Evolutionary conservation across 2,329 filamentous ascomycete species (phyloP).

Genomic region (Neobulgaria alba): DNA sequence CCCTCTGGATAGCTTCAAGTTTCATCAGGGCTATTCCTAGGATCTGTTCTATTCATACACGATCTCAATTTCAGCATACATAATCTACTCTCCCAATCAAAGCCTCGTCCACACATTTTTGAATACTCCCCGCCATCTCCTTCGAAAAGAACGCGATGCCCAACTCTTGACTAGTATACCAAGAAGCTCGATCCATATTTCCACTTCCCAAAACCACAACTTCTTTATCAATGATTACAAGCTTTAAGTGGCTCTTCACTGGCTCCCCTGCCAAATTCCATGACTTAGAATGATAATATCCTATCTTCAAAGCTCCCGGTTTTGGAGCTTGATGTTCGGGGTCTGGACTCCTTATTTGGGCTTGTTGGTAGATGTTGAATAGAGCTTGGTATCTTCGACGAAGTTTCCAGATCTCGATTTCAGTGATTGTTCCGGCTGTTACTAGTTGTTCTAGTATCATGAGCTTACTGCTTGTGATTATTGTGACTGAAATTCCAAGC

Average conservation of each 20-base stretch:
- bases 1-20: background rate
- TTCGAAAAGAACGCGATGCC: slow-evolving; percentile 50
- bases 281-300: slow-evolving; percentile 25
- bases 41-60: too few species aligned
- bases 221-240: slow-evolving; percentile 62
- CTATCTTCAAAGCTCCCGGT: slow-evolving; percentile 21
- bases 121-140: slow-evolving; percentile 28
- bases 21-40: background rate
- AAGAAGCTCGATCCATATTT: slow-evolving; percentile 78
- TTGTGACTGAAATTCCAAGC: slow-evolving; percentile 58
- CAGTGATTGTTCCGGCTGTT: slow-evolving; percentile 67
- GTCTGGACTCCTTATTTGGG: slow-evolving; percentile 6
- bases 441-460: slow-evolving; percentile 77
- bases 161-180: slow-evolving; percentile 80
- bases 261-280: slow-evolving; percentile 41
- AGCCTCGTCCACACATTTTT: slow-evolving; percentile 6
- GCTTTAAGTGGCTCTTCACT: slow-evolving; percentile 68
- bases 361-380: slow-evolving; percentile 13
- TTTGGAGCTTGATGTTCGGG: slow-evolving; percentile 12
- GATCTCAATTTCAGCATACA: slow-evolving; percentile 6
- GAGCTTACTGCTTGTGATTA: slow-evolving; percentile 60
- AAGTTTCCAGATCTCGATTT: slow-evolving; percentile 52
- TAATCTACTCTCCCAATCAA: slow-evolving; percentile 16
- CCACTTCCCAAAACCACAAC: slow-evolving; percentile 67
- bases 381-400: slow-evolving; percentile 43